phyloP scores from a whole-genome alignment of 345 rosid species.

The Moringa oleifera region DNA sequence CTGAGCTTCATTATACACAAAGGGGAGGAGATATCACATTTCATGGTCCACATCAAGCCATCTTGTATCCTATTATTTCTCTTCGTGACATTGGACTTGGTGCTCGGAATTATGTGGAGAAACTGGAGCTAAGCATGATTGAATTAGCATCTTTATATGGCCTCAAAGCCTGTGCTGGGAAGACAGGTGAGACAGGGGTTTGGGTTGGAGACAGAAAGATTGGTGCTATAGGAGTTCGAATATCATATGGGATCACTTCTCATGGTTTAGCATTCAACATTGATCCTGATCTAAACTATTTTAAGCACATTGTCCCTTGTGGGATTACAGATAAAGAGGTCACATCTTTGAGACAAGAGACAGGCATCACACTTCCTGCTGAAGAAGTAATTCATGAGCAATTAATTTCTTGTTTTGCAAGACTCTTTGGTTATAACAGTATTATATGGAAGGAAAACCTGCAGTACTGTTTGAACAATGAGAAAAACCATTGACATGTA shows the following conservation, averaged over 20 bases:
- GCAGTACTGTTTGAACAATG: slow-evolving; percentile 22
- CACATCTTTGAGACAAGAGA: slow-evolving; percentile 73
- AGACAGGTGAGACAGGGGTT: slow-evolving; percentile 75
- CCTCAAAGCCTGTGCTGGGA: slow-evolving; percentile 59
- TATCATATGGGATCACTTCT: slow-evolving; percentile 70
- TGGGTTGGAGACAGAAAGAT: slow-evolving; percentile 92
- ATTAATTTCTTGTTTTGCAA: slow-evolving; percentile 68
- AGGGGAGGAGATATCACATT: slow-evolving; percentile 92
- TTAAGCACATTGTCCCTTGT: slow-evolving; percentile 88
- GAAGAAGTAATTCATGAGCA: slow-evolving; percentile 74
- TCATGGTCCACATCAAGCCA: slow-evolving; percentile 86
- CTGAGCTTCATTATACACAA: slow-evolving; percentile 82
- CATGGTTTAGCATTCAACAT: slow-evolving; percentile 87
- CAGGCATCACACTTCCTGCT: slow-evolving; percentile 46
- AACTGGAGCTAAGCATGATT: slow-evolving; percentile 70
- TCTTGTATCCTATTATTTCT: slow-evolving; percentile 71
- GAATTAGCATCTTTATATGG: slow-evolving; percentile 64
- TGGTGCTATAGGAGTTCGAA: slow-evolving; percentile 84
- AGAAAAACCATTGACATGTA: slow-evolving; percentile 11
- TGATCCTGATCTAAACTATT: slow-evolving; percentile 76
- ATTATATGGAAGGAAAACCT: slow-evolving; percentile 45
- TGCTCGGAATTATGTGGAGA: slow-evolving; percentile 75
- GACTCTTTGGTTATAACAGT: slow-evolving; percentile 44
- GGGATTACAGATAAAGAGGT: slow-evolving; percentile 86
- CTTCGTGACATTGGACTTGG: slow-evolving; percentile 68